Base-by-base conservation (phyloP, 2,329 filamentous ascomycete genomes). In the Periconia macrospinosa region DNA sequence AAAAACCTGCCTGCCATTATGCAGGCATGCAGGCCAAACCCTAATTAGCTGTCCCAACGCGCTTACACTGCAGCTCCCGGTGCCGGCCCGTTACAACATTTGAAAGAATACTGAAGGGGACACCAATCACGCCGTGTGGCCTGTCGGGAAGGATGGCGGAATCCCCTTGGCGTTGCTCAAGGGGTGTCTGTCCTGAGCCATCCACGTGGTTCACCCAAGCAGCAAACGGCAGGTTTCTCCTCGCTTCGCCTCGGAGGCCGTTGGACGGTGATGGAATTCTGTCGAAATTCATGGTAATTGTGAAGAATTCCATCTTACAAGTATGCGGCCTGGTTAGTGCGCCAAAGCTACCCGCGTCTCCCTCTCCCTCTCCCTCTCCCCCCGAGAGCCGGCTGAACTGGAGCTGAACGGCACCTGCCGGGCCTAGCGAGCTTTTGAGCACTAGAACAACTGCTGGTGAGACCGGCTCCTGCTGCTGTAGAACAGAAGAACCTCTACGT, bases 251-350 rank as follows among this genome's bases (percentile, higher is more conserved):
- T n/a, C 27, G n/a, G 27, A 8, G 19, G 45, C 42, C 7, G 47
- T 27, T 17, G 41, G 30, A 19, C 30, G 15, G 20, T 43, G 41
- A 55, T 55, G 53, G 49, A 15, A 55, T 52, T 55, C 40, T 23
- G 42, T 30, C 23, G 41, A 17, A 55, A 49, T 49, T 19, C 49
- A 41, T 52, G 52, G 45, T 33, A 15, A 20, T 33, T 41, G 37
- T 20, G 8, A 6, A 49, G 17, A 55, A 55, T 52, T 7, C 49
- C 44, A 55, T 55, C 20, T 13, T 48, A n/a, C n/a, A n/a, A n/a
- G n/a, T n/a, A 14, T 42, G 10, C 18, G 37, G 35, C 8, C 19
- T 47, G 47, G 30, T 17, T 43, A 30, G 27, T 43, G 19, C n/a
- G 19, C 15, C 33, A 3, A n/a, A 5, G 33, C 33, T 37, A n/a